Percentiles rank a stretch among this genome's conserved stretches.
These are phyloP conservation scores for Chrysosporium keratinophilum DNA, from an alignment of 2,329 filamentous ascomycete species.

Conservation along the genomic window DNA sequence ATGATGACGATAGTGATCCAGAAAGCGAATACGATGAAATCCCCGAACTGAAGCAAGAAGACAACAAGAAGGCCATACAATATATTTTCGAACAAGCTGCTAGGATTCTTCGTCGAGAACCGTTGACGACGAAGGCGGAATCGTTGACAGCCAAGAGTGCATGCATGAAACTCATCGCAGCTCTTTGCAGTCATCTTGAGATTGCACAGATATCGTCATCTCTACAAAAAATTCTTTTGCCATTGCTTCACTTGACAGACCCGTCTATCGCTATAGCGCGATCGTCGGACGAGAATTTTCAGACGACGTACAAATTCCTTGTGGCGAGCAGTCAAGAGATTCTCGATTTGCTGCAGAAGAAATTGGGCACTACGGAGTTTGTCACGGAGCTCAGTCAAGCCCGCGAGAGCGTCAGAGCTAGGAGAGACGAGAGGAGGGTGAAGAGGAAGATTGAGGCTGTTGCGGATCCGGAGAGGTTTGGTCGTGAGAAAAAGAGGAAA, in stretches of 20 bases:
- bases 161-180: conserved; percentile 62
- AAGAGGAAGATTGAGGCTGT: conserved; percentile 90
- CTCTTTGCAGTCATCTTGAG: conserved; percentile 54
- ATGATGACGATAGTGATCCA: conserved; percentile 30
- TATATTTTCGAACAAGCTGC: conserved; percentile 73
- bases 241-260: conserved; percentile 76
- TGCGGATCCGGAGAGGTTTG: conserved; percentile 66
- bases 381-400: conserved; percentile 63
- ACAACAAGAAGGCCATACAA: conserved; percentile 48
- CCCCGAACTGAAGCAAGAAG: conserved; percentile 35
- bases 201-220: conserved; percentile 49
- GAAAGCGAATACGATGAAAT: conserved; percentile 40
- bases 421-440: conserved; percentile 61
- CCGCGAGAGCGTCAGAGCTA: conserved; percentile 58
- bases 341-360: conserved; percentile 73
- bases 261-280: conserved; percentile 60
- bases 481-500: conserved; percentile 69
- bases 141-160: conserved; percentile 64
- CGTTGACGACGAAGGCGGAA: conserved; percentile 49
- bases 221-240: conserved; percentile 54
- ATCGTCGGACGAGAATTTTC: conserved; percentile 60
- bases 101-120: conserved; percentile 66
- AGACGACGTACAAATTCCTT: conserved; percentile 57
- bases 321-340: conserved; percentile 63
- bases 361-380: conserved; percentile 70